Evolutionary conservation across 1,139 yeast genomes (phyloP).

Genomic region (Taphrina deformans): DNA sequence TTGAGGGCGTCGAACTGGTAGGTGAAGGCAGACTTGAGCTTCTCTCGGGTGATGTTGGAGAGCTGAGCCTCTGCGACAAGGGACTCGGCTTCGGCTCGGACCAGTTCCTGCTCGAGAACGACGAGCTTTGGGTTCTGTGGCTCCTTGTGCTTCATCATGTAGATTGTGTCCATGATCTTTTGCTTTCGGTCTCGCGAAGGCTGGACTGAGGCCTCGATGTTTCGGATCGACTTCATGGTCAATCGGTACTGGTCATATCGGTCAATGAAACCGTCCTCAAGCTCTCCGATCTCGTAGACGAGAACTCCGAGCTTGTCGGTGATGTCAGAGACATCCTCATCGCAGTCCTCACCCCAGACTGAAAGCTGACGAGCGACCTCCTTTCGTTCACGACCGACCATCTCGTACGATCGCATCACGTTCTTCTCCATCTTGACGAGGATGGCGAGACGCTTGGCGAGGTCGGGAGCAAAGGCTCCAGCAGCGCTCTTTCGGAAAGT

Average conservation of each 20-base stretch:
- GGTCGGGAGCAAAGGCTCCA: conserved; percentile 92
- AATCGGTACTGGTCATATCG: conserved; percentile 96
- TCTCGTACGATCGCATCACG: conserved; percentile 89
- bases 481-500: conserved; percentile 84
- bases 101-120: conserved; percentile 95
- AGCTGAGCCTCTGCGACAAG: conserved; percentile 98
- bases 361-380: conserved; percentile 96
- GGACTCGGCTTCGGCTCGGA: conserved; percentile 98
- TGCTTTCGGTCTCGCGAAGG: conserved; percentile 98
- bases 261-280: conserved; percentile 97
- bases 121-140: conserved; percentile 95
- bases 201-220: conserved; percentile 95
- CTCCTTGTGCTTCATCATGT: conserved; percentile 95
- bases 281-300: conserved; percentile 93
- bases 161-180: conserved; percentile 95
- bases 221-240: conserved; percentile 90
- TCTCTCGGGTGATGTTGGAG: conserved; percentile 95
- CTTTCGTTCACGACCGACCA: conserved; percentile 92
- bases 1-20: conserved; percentile 95
- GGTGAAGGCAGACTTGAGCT: conserved; percentile 94
- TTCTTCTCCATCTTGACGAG: conserved; percentile 95
- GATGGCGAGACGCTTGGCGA: conserved; percentile 84
- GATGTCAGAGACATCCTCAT: conserved; percentile 94
- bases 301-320: conserved; percentile 96
- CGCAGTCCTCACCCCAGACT: conserved; percentile 97